Percentiles rank a stretch among this genome's conserved stretches.
Evolutionary conservation across 345 rosid species (phyloP).

Genomic region (Carallia brachiata): DNA sequence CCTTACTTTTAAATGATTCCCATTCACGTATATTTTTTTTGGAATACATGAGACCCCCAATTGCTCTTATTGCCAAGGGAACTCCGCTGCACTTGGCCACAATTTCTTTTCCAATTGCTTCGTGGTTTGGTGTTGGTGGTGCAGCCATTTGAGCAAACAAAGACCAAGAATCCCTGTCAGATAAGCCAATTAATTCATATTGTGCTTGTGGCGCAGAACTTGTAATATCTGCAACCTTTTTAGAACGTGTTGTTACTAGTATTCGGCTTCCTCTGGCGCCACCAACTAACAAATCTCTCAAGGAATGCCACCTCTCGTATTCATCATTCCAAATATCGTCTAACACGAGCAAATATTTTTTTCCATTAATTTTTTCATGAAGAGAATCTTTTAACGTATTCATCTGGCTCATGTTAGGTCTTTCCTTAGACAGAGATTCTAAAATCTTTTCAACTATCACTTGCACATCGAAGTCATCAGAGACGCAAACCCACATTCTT

Average conservation of each 20-base stretch:
- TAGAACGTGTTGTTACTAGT: slow-evolving; percentile 13
- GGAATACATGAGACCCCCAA: slow-evolving; percentile 13
- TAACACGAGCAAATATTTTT: slow-evolving; percentile 22
- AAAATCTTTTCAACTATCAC: slow-evolving; percentile 15
- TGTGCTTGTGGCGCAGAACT: background rate
- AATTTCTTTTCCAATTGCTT: slow-evolving; percentile 11
- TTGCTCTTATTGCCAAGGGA: slow-evolving; percentile 15
- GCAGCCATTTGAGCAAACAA: slow-evolving; percentile 16
- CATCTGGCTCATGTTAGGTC: background rate
- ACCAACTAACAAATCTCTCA: slow-evolving; percentile 5
- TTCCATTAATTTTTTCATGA: background rate
- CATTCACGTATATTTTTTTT: slow-evolving; percentile 17
- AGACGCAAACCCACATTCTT: slow-evolving; percentile 2
- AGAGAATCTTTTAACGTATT: slow-evolving; percentile 12
- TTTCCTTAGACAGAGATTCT: background rate
- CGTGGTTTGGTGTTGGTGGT: background rate
- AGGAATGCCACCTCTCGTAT: slow-evolving; percentile 3
- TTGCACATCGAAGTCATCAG: slow-evolving; percentile 16
- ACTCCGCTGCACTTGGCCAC: slow-evolving; percentile 11
- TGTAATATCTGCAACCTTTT: slow-evolving; percentile 18
- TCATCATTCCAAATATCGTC: slow-evolving; percentile 28
- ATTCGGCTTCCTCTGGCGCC: slow-evolving; percentile 22
- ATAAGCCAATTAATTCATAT: slow-evolving; percentile 5
- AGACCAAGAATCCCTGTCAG: slow-evolving; percentile 14
- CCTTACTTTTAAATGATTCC: background rate